Conservation (phyloP, 1,284 basidiomycete species). For the Coniophora puteana region DNA sequence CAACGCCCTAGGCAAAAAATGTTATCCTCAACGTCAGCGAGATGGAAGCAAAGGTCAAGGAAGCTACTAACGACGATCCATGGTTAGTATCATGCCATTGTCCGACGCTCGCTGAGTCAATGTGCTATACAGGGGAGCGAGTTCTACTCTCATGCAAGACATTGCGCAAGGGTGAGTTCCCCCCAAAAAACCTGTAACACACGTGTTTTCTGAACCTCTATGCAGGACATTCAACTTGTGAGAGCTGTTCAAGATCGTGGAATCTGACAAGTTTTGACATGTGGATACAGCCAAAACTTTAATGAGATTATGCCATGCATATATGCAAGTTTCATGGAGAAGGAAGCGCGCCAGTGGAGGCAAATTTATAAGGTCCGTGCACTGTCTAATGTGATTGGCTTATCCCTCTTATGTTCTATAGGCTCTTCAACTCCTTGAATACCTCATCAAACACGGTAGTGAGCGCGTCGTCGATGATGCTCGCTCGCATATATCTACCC, state of each 20-base stretch:
- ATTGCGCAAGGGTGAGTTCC: constrained; percentile 87
- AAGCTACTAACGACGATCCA: constrained; percentile 97
- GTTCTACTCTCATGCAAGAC: constrained; percentile 97
- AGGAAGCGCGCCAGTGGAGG: constrained; percentile 97
- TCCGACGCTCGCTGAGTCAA: constrained; percentile 4
- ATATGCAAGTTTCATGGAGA: constrained; percentile 94
- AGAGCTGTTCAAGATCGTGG: constrained; percentile 27
- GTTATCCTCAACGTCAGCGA: constrained; percentile 94
- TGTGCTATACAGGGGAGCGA: constrained; percentile 79
- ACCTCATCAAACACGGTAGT: constrained; percentile 96
- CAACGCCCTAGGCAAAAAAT: constrained; percentile 67
- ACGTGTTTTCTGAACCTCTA: constrained; percentile 2
- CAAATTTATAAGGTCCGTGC: constrained; percentile 92
- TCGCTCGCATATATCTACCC: constrained; percentile 88
- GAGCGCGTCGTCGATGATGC: constrained; percentile 98
- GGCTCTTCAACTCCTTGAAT: constrained; percentile 94
- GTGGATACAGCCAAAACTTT: constrained; percentile 79
- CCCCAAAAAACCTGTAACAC: not conserved
- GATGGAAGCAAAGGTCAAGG: constrained; percentile 96
- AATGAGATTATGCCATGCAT: constrained; percentile 99
- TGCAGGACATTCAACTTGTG: constrained; percentile 89
- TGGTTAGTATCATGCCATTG: constrained; percentile 59
- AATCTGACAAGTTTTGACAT: not conserved
- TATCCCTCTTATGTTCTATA: constrained; percentile 27
- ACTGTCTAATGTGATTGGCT: not conserved